phyloP scores from a whole-genome alignment of 2,329 filamentous ascomycete species.

The Trichophyton mentagrophytes region DNA sequence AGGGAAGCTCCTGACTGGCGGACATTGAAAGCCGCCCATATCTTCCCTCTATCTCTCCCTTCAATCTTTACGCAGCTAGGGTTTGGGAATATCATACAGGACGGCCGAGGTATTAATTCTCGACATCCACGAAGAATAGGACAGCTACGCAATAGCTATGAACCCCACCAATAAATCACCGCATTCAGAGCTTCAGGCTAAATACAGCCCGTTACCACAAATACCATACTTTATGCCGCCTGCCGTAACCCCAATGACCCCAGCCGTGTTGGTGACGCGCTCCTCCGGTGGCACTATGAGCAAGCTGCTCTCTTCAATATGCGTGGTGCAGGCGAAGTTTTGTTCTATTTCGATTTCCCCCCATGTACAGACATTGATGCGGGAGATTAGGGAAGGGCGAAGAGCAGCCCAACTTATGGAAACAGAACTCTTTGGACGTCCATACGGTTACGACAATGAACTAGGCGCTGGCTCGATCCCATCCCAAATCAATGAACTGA shows the following conservation, averaged over 20 bases:
- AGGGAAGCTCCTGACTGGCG: background rate
- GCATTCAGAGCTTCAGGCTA: slow-evolving; percentile 16
- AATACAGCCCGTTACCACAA: slow-evolving; percentile 9
- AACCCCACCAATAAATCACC: slow-evolving; percentile 17
- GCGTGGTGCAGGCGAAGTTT: slow-evolving; percentile 8
- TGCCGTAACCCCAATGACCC: background rate
- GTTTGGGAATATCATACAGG: slow-evolving; percentile 1
- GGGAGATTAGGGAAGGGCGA: background rate
- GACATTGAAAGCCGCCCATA: slow-evolving; percentile 16
- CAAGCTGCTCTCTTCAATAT: slow-evolving; percentile 15
- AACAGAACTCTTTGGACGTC: background rate
- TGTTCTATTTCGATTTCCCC: background rate
- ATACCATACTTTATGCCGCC: background rate
- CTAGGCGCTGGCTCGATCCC: too few relatives aligned
- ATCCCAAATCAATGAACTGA: too few relatives aligned
- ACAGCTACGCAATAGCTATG: slow-evolving; percentile 17
- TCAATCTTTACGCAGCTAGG: slow-evolving; percentile 12
- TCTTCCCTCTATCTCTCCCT: slow-evolving; percentile 15
- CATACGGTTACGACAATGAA: background rate
- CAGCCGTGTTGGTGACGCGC: background rate
- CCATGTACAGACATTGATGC: background rate
- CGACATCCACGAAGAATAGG: slow-evolving; percentile 16
- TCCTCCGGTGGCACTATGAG: slow-evolving; percentile 17
- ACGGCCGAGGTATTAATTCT: slow-evolving; percentile 15
- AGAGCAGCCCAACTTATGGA: background rate